phyloP scores from a whole-genome alignment of 176 grass and related monocot genomes.

The Calamus simplicifolius region DNA sequence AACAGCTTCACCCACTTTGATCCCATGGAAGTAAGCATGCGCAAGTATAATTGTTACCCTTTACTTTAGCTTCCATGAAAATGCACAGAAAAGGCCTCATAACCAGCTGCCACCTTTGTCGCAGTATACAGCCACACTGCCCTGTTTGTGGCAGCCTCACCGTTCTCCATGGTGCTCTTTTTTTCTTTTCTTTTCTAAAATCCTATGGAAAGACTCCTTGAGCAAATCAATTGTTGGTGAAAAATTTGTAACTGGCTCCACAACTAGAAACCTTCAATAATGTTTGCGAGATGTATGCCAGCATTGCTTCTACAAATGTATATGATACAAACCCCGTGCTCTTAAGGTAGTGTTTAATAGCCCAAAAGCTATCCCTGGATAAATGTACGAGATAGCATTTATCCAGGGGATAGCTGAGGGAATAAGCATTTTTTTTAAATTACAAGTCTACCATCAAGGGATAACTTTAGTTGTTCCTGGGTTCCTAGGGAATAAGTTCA shows the following conservation, averaged over 20 bases:
- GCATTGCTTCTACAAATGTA: conserved; percentile 46
- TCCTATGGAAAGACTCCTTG: conserved; percentile 20
- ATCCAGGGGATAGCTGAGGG: too few relatives aligned
- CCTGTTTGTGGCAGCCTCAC: conserved; percentile 23
- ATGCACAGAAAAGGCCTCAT: conserved; percentile 45
- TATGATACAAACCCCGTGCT: conserved; percentile 42
- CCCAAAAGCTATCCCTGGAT: too few relatives aligned
- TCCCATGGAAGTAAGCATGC: conserved; percentile 7
- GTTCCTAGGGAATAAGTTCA: too few relatives aligned
- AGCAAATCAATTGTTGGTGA: conserved; percentile 28
- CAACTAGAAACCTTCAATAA: conserved; percentile 25
- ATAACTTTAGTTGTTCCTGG: too few relatives aligned
- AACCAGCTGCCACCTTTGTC: conserved; percentile 37
- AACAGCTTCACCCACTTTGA: too few relatives aligned
- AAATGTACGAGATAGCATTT: too few relatives aligned
- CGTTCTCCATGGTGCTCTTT: conserved; percentile 16
- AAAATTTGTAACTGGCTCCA: conserved; percentile 34
- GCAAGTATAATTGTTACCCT: conserved; percentile 19
- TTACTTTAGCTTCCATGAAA: not conserved
- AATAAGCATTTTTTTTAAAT: too few relatives aligned
- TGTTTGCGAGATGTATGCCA: conserved; percentile 37
- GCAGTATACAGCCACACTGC: conserved; percentile 32
- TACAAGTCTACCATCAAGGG: too few relatives aligned
- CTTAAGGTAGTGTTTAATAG: too few relatives aligned
- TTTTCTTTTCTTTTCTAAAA: conserved; percentile 29